Conservation (phyloP, 2,329 filamentous ascomycete species). For the Lecanosticta acicola region DNA sequence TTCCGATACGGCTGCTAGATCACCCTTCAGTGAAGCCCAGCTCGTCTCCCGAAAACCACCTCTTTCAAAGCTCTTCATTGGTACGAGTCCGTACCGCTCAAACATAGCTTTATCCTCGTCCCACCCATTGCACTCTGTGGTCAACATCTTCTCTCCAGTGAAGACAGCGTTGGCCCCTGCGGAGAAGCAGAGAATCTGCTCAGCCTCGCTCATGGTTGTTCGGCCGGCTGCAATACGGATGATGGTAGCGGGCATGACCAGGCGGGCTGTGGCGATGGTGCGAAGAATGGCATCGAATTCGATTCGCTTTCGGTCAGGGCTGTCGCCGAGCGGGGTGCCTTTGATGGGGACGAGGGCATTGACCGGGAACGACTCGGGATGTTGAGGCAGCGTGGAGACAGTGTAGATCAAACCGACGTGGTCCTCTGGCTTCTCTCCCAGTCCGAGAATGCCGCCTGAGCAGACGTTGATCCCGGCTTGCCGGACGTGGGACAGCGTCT, state of each 20-base stretch:
- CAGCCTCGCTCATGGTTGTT: constrained; percentile 78
- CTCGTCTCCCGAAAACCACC: constrained; percentile 30
- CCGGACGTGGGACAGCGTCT: constrained; percentile 72
- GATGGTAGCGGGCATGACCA: constrained; percentile 79
- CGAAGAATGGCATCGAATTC: constrained; percentile 73
- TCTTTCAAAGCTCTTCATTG: constrained; percentile 55
- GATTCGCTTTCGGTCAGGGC: constrained; percentile 51
- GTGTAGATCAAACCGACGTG: constrained; percentile 80
- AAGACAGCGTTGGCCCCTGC: constrained; percentile 92
- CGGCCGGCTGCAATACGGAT: constrained; percentile 81
- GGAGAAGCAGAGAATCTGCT: constrained; percentile 85
- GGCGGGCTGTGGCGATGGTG: constrained; percentile 75
- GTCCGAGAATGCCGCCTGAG: constrained; percentile 78
- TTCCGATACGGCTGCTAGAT: not conserved
- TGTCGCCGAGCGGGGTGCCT: constrained; percentile 75
- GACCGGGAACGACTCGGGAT: constrained; percentile 87
- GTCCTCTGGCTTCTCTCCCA: constrained; percentile 73
- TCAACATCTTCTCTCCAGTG: constrained; percentile 93
- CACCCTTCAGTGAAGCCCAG: constrained; percentile 25
- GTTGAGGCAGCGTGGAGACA: constrained; percentile 69
- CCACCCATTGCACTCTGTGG: constrained; percentile 85
- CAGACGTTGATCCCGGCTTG: constrained; percentile 86
- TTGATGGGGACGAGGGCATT: constrained; percentile 88
- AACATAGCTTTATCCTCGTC: constrained; percentile 84
- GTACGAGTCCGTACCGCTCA: constrained; percentile 70